Evolutionary conservation across 495 filamentous ascomycete species (phyloP), one percentile per base, ranked within the genome.

Genomic region (Hypoxylon fuscum): DNA sequence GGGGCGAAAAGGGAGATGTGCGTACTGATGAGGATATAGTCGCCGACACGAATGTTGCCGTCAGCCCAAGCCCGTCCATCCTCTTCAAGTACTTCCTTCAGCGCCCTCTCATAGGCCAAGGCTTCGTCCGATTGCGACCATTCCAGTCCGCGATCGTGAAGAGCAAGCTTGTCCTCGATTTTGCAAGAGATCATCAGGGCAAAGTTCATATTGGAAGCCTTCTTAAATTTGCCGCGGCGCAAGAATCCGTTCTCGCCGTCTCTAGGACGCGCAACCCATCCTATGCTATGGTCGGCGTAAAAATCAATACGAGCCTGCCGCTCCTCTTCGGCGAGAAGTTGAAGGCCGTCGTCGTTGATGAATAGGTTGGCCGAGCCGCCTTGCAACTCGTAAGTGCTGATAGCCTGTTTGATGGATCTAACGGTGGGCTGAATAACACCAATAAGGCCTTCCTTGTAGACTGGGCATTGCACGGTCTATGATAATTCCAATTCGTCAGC

Each of bases 181-280:
- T 86, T 85, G 73, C 84, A 87, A 14, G 88, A 90, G 57, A 93
- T 81, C 80, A 89, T 88, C 29, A 93, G 77, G 8, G 81, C 89
- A 60, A 83, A 93, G 76, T 93, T 93, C 90, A 93, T 93, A 79
- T 93, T 93, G 23, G 87, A 90, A 9, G 89, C 89, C 83, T 92
- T 87, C 80, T 87, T 88, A 74, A 88, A 87, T 68, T 85, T 88
- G 51, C 87, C 87, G 57, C 79, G 82, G 32, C 87, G 79, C 40
- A 76, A 22, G 66, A 89, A 89, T 17, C 84, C 86, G 59, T 89
- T 81, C 46, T 84, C 79, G 48, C 85, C 85, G 49, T 83, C 74
- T 50, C 76, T 80, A n/a, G 90, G 90, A 20, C 90, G 83, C 10
- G 90, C 88, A 17, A 87, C 85, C 90, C 90, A 93, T 37, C 90